Conservation (phyloP, 1,284 basidiomycete genomes). For the Porphyrellus sp. region DNA sequence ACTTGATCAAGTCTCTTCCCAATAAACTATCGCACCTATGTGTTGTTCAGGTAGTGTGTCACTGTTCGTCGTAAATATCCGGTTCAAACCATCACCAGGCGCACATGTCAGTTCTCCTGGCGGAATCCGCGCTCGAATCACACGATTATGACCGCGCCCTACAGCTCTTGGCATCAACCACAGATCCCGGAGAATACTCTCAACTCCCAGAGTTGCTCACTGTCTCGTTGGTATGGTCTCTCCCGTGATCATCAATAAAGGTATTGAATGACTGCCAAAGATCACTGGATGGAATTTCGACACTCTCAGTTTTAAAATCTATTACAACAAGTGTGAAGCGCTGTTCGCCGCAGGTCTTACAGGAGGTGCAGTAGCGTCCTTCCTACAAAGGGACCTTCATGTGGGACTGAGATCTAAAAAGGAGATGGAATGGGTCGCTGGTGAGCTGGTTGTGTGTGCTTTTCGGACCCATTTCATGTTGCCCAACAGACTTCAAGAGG, state of each 20-base stretch:
- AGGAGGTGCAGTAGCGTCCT: conserved; percentile 5
- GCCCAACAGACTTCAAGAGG: conserved; percentile 7
- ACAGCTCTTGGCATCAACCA: conserved; percentile 9
- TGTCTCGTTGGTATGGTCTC: conserved; percentile 16
- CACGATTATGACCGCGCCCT: conserved; percentile 10
- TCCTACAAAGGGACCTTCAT: background rate
- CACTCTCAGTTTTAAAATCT: conserved; percentile 8
- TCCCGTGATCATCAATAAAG: background rate
- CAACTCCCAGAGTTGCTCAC: conserved; percentile 16
- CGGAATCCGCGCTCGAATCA: conserved; percentile 13
- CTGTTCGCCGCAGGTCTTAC: conserved; percentile 13
- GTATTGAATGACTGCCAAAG: conserved; percentile 9
- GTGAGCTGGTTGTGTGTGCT: background rate
- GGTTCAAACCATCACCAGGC: conserved; percentile 4
- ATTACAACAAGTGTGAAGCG: conserved; percentile 13
- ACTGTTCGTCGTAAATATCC: background rate
- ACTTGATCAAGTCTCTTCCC: conserved; percentile 4
- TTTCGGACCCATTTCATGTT: background rate
- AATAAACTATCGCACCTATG: background rate
- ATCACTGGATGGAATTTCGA: conserved; percentile 20
- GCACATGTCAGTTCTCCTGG: conserved; percentile 17
- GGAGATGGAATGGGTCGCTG: conserved; percentile 8
- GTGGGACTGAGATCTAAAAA: background rate
- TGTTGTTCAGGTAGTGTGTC: conserved; percentile 15
- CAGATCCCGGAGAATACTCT: conserved; percentile 3